These are phyloP conservation scores for Eucalyptus erythrocorys DNA, from an alignment of 345 rosid genomes.

Conservation along the genomic window DNA sequence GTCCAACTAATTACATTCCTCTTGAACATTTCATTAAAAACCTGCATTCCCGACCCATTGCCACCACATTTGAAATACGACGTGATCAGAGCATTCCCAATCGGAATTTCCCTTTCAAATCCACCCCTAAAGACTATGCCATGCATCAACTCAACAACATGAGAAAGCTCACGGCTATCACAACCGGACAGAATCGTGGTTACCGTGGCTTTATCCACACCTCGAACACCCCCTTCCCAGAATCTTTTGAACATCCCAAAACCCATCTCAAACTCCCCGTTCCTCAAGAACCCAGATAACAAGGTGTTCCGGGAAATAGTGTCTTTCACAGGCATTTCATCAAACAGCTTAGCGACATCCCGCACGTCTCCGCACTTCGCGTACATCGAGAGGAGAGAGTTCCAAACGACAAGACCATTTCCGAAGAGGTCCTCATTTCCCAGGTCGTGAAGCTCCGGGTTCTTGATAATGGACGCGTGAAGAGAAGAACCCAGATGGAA, in stretches of 20 bases:
- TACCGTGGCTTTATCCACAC: slow-evolving; percentile 71
- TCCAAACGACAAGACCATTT: slow-evolving; percentile 58
- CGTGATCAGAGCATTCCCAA: slow-evolving; percentile 71
- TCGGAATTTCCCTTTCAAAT: slow-evolving; percentile 38
- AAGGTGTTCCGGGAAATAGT: slow-evolving; percentile 57
- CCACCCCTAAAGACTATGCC: slow-evolving; percentile 40
- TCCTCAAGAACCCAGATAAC: slow-evolving; percentile 44
- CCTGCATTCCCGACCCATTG: slow-evolving; percentile 33
- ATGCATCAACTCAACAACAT: slow-evolving; percentile 41
- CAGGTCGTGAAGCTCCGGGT: slow-evolving; percentile 18
- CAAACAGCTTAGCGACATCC: slow-evolving; percentile 54
- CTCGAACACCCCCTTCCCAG: slow-evolving; percentile 10
- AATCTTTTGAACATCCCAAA: slow-evolving; percentile 31
- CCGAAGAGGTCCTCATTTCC: slow-evolving; percentile 1
- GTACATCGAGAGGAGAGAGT: slow-evolving; percentile 47
- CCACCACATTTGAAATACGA: slow-evolving; percentile 58
- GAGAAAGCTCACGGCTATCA: slow-evolving; percentile 29
- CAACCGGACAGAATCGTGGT: slow-evolving; percentile 68
- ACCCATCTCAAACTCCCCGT: slow-evolving; percentile 28
- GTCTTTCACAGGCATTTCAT: slow-evolving; percentile 62
- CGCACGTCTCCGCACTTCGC: slow-evolving; percentile 12
- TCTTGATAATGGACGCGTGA: slow-evolving; percentile 67
- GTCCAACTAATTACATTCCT: slow-evolving; percentile 88
- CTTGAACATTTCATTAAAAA: slow-evolving; percentile 61
- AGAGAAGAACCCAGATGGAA: slow-evolving; percentile 61